Conservation (phyloP, 2,329 filamentous ascomycete species). For the Hymenoscyphus linearis region DNA sequence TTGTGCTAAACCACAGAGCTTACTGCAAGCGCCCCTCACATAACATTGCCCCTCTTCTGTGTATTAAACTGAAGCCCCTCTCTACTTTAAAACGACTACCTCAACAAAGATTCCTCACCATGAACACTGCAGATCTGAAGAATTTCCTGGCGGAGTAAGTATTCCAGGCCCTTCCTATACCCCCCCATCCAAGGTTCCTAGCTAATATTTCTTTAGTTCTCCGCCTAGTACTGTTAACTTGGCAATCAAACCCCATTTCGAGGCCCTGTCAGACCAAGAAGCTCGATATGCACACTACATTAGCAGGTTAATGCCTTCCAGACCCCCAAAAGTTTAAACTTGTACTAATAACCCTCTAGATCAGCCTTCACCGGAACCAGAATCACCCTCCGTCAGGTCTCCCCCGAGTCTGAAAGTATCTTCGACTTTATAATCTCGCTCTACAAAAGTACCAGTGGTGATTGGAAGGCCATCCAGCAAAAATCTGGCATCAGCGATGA, state of each 20-base stretch:
- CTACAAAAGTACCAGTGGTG: slow-evolving; percentile 59
- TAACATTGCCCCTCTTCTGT: slow-evolving; percentile 11
- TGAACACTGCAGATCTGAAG: slow-evolving; percentile 56
- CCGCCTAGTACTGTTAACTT: slow-evolving; percentile 84
- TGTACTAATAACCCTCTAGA: slow-evolving; percentile 38
- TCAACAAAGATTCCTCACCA: slow-evolving; percentile 31
- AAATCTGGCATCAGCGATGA: slow-evolving; percentile 60
- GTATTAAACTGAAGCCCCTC: slow-evolving; percentile 16
- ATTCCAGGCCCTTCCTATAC: neutral
- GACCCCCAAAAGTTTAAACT: neutral
- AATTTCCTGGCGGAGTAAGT: slow-evolving; percentile 75
- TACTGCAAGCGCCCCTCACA: slow-evolving; percentile 5
- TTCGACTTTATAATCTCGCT: slow-evolving; percentile 75
- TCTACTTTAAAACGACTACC: slow-evolving; percentile 20
- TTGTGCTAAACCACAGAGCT: slow-evolving; percentile 12
- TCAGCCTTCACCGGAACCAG: slow-evolving; percentile 72
- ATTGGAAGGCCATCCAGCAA: slow-evolving; percentile 63
- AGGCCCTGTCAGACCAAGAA: slow-evolving; percentile 66
- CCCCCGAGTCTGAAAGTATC: slow-evolving; percentile 74
- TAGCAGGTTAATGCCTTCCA: slow-evolving; percentile 53
- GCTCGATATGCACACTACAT: slow-evolving; percentile 91
- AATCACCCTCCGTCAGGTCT: slow-evolving; percentile 75
- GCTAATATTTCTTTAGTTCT: slow-evolving; percentile 36
- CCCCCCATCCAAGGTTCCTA: neutral
- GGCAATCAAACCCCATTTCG: slow-evolving; percentile 89